phyloP scores from a whole-genome alignment of 2,329 filamentous ascomycete genomes.

The Ambrosiella xylebori region DNA sequence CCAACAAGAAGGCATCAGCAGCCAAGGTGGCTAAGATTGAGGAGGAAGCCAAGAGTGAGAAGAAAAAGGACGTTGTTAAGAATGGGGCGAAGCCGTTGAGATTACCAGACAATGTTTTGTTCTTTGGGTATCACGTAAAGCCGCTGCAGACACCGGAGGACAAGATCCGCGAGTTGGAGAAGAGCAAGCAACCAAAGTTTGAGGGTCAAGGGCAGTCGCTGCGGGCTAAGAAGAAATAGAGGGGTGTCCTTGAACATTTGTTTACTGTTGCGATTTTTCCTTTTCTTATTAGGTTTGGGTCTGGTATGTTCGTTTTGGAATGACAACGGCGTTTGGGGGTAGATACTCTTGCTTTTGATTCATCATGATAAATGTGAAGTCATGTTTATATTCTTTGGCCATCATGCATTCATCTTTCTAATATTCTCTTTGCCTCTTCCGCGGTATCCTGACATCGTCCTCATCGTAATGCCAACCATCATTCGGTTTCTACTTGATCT shows the following conservation, averaged over 20 bases:
- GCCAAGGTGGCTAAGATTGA: constrained; percentile 49
- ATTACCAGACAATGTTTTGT: constrained; percentile 74
- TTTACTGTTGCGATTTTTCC: neutral
- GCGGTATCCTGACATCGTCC: neutral
- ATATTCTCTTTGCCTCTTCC: neutral
- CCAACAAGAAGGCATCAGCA: constrained; percentile 51
- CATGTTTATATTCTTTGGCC: neutral
- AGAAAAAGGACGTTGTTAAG: neutral
- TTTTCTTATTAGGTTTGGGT: neutral
- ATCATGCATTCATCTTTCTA: neutral
- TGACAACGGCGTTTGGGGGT: neutral
- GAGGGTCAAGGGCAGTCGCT: constrained; percentile 73
- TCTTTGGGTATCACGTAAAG: constrained; percentile 90
- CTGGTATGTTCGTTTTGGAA: neutral
- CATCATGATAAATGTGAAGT: neutral
- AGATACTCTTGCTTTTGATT: neutral
- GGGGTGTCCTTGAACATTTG: neutral
- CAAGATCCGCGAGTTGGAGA: constrained; percentile 46
- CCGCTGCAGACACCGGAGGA: constrained; percentile 67
- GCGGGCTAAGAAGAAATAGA: constrained; percentile 48
- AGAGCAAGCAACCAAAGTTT: constrained; percentile 55
- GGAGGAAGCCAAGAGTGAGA: constrained; percentile 28
- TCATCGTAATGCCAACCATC: neutral
- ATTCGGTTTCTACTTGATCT: neutral
- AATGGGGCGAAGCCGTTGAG: constrained; percentile 60